These are phyloP conservation scores for Trypanosoma melophagium DNA, from an alignment of 208 protist genomes.

Conservation along the genomic window DNA sequence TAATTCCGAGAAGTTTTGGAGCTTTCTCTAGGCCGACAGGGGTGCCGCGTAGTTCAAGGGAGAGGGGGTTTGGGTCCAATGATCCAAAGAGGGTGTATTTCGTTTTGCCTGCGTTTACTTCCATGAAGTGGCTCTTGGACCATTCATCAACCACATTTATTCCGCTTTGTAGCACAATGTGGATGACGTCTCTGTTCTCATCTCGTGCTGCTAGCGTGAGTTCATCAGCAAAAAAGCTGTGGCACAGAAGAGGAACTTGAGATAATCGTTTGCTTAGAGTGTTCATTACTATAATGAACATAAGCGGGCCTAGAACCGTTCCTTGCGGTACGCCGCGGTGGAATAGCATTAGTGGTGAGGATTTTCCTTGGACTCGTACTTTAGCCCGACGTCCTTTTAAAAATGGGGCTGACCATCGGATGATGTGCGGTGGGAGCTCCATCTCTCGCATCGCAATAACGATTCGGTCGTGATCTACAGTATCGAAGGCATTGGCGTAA, in stretches of 20 bases:
- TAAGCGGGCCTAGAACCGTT: slow-evolving; percentile 23
- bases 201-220: no score
- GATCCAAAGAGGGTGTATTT: slow-evolving; percentile 21
- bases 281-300: slow-evolving; percentile 33
- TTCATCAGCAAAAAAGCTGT: slow-evolving; percentile 28
- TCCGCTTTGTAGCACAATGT: slow-evolving; percentile 11
- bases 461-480: slow-evolving; percentile 7
- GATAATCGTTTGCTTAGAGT: slow-evolving; percentile 13
- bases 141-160: slow-evolving; percentile 15
- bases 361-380: background rate
- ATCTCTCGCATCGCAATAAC: background rate
- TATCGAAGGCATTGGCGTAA: slow-evolving; percentile 20
- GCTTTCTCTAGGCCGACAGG: no score
- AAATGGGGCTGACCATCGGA: slow-evolving; percentile 2
- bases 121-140: slow-evolving; percentile 16
- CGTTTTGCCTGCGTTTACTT: slow-evolving; percentile 17
- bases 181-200: slow-evolving; percentile 10
- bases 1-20: no score
- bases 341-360: slow-evolving; percentile 4
- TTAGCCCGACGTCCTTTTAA: background rate
- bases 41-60: background rate
- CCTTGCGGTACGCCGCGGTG: slow-evolving; percentile 21
- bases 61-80: background rate
- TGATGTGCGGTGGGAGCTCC: background rate
- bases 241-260: slow-evolving; percentile 1